Percentiles rank a stretch among this genome's conserved stretches.
Evolutionary conservation across 768 basidiomycete genomes (phyloP).

Genomic region (Sporobolomyces roseus): DNA sequence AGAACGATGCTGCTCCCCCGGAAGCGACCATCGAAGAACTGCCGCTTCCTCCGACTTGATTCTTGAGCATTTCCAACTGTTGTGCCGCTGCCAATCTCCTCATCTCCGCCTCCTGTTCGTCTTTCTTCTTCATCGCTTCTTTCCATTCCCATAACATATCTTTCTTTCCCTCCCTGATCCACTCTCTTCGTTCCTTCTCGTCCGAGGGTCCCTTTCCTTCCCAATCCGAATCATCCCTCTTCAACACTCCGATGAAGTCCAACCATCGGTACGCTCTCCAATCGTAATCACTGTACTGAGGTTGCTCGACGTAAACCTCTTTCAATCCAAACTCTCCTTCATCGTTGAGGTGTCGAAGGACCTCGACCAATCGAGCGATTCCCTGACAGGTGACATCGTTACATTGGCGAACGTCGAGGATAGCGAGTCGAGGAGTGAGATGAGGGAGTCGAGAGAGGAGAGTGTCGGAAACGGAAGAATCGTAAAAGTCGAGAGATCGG

Average conservation of each 20-base stretch:
- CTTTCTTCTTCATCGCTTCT: background rate
- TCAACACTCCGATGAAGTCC: constrained; percentile 32
- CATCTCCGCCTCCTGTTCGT: background rate
- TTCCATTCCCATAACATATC: background rate
- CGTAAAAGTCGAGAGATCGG: constrained; percentile 11
- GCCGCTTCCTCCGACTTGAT: background rate
- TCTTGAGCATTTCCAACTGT: background rate
- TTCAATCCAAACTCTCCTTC: constrained; percentile 15
- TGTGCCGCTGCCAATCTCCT: too few relatives aligned
- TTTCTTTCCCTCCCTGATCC: constrained; percentile 23
- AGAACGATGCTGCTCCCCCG: too few relatives aligned
- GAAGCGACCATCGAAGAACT: too few relatives aligned
- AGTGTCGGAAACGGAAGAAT: constrained; percentile 17
- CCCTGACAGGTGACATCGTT: constrained; percentile 12
- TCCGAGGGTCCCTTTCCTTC: constrained; percentile 21
- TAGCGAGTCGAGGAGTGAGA: constrained; percentile 8
- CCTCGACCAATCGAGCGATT: constrained; percentile 36
- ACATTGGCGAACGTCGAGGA: constrained; percentile 26
- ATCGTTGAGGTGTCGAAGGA: constrained; percentile 2
- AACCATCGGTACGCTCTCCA: constrained; percentile 26
- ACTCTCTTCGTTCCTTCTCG: background rate
- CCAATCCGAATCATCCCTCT: constrained; percentile 15
- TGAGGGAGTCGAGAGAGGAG: constrained; percentile 19
- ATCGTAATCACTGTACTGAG: background rate
- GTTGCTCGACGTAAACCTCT: constrained; percentile 10